Percentiles rank a stretch among this genome's conserved stretches.
Evolutionary conservation across 2,329 filamentous ascomycete genomes (phyloP).

Genomic region (Allantophomopsis lycopodina): DNA sequence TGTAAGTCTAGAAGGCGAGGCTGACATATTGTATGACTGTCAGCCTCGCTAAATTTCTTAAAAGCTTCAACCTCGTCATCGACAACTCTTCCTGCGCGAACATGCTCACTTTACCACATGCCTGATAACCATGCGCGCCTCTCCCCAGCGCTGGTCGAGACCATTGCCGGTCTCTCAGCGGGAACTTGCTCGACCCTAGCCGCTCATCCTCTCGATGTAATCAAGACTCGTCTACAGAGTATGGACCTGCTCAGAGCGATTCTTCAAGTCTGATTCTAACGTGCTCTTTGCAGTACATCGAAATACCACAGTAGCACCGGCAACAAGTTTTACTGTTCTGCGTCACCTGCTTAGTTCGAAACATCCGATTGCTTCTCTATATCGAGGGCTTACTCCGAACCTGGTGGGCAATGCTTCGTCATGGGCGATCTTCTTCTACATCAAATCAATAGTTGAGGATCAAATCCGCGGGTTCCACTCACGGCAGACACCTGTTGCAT

Average conservation of each 20-base stretch:
- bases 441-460: slow-evolving; percentile 42
- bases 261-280: slow-evolving; percentile 9
- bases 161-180: slow-evolving; percentile 78
- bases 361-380: slow-evolving; percentile 55
- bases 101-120: slow-evolving; percentile 13
- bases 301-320: slow-evolving; percentile 24
- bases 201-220: slow-evolving; percentile 85
- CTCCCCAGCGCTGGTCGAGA: slow-evolving; percentile 72
- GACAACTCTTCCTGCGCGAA: slow-evolving; percentile 1
- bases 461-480: slow-evolving; percentile 14
- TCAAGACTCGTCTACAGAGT: slow-evolving; percentile 95
- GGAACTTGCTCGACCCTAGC: slow-evolving; percentile 76
- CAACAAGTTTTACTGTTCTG: slow-evolving; percentile 37
- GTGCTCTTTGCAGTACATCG: slow-evolving; percentile 31
- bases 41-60: slow-evolving; percentile 1
- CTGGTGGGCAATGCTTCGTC: slow-evolving; percentile 79
- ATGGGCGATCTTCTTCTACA: slow-evolving; percentile 89
- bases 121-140: slow-evolving; percentile 35
- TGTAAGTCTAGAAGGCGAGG: no score
- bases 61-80: slow-evolving; percentile 11
- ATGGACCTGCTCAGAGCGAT: slow-evolving; percentile 22
- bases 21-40: neutral
- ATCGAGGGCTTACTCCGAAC: slow-evolving; percentile 83
- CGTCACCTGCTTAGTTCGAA: slow-evolving; percentile 28
- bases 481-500: neutral